A percentile compares a stretch with the other conserved stretches of the same genome.
Evolutionary conservation across 805 yeast genomes (phyloP).

Genomic region (Sugiyamaella mastotermitis): DNA sequence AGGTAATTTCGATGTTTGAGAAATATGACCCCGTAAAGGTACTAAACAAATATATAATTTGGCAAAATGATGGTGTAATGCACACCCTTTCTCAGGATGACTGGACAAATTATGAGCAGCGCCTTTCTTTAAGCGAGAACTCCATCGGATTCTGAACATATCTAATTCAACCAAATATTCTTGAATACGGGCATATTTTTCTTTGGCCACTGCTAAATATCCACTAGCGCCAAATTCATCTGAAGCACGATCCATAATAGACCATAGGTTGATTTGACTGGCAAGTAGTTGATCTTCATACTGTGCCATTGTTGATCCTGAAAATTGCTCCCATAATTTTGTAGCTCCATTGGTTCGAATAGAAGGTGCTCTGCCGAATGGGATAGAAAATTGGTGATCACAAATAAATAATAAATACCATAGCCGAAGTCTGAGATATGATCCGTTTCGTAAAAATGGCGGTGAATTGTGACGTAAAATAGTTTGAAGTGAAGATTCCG

Average conservation of each 20-base stretch:
- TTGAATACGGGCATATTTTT: not conserved
- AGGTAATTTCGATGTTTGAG: too few species aligned
- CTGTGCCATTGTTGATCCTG: not conserved
- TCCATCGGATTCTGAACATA: constrained; percentile 1
- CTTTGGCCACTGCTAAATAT: not conserved
- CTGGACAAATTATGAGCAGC: too few species aligned
- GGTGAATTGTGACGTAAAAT: too few species aligned
- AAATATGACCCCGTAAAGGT: too few species aligned
- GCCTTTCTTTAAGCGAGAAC: not conserved
- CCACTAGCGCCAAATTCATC: constrained; percentile 5
- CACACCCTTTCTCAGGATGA: too few species aligned
- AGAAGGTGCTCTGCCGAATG: constrained; percentile 7
- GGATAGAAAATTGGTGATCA: constrained; percentile 10
- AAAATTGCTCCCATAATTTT: constrained; percentile 1
- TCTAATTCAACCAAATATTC: constrained; percentile 1
- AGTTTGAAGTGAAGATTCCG: too few species aligned
- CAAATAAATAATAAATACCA: constrained; percentile 9
- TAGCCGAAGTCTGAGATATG: too few species aligned
- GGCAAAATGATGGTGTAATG: too few species aligned
- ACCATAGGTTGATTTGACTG: constrained; percentile 8
- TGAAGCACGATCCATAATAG: constrained; percentile 2
- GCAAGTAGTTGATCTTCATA: constrained; percentile 4
- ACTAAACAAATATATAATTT: too few species aligned
- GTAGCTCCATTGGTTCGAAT: constrained; percentile 4
- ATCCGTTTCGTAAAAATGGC: too few species aligned